Evolutionary conservation across 441 rosid species (phyloP).

Genomic region (Kokia cookei): DNA sequence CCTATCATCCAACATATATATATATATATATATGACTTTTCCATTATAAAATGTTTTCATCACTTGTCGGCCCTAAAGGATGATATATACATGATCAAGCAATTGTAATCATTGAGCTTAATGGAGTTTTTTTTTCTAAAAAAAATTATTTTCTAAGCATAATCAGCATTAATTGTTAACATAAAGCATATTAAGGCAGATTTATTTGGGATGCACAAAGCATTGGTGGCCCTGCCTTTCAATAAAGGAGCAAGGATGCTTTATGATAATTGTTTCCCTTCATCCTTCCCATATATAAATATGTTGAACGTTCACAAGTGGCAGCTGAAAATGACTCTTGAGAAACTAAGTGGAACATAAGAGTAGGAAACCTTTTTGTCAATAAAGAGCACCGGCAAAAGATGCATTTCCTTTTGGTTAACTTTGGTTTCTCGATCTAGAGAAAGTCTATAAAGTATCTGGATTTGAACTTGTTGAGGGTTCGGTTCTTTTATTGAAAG

Average conservation of each 20-base stretch:
- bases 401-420: background rate
- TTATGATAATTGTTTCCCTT: conserved; percentile 29
- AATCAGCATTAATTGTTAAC: too few relatives aligned
- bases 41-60: background rate
- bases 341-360: background rate
- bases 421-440: too few relatives aligned
- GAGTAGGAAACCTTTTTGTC: background rate
- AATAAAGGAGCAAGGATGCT: conserved; percentile 4
- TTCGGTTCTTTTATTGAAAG: too few relatives aligned
- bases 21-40: background rate
- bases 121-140: background rate
- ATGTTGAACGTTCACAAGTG: conserved; percentile 65
- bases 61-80: background rate
- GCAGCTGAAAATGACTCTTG: conserved; percentile 63
- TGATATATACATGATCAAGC: background rate
- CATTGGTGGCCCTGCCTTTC: conserved; percentile 21
- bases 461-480: too few relatives aligned
- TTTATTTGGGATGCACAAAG: conserved; percentile 16
- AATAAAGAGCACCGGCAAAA: background rate
- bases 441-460: too few relatives aligned
- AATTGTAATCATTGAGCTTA: background rate
- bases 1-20: background rate
- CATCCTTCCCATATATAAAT: conserved; percentile 56
- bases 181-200: too few relatives aligned
- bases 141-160: too few relatives aligned